A percentile compares a stretch with the other conserved stretches of the same genome.
phyloP scores from a whole-genome alignment of 768 basidiomycete species.

The Russula sp. region DNA sequence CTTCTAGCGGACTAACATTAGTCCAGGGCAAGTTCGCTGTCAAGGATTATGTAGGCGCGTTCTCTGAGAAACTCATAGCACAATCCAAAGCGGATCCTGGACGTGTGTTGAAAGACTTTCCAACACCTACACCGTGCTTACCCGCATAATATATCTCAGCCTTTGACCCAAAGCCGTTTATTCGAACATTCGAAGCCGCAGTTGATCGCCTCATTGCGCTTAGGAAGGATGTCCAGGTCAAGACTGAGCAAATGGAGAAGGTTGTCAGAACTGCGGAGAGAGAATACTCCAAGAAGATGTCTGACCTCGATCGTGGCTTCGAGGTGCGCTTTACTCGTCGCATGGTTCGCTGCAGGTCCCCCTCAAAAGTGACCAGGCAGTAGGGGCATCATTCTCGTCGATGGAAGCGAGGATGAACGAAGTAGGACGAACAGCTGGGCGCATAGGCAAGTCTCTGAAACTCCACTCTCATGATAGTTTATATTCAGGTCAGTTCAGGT shows the following conservation, averaged over 20 bases:
- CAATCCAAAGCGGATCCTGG: conserved; percentile 81
- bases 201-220: conserved; percentile 84
- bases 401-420: conserved; percentile 92
- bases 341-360: conserved; percentile 1
- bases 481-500: conserved; percentile 41
- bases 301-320: conserved; percentile 88
- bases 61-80: conserved; percentile 83
- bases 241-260: conserved; percentile 90
- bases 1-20: neutral
- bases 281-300: conserved; percentile 91
- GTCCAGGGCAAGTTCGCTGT: conserved; percentile 83
- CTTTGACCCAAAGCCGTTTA: conserved; percentile 93
- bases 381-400: conserved; percentile 78
- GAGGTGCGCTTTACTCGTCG: conserved; percentile 52
- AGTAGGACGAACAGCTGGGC: conserved; percentile 88
- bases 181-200: conserved; percentile 84
- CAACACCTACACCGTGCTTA: neutral
- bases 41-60: conserved; percentile 78
- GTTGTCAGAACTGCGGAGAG: conserved; percentile 82
- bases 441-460: conserved; percentile 61
- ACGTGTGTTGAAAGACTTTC: conserved; percentile 47
- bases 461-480: conserved; percentile 3
- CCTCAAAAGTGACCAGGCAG: conserved; percentile 47
- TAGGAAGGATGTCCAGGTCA: conserved; percentile 83
- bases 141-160: conserved; percentile 39